Evolutionary conservation across 768 basidiomycete genomes (phyloP), one percentile per base, ranked within the genome.

Genomic region (Psilocybe cubensis): DNA sequence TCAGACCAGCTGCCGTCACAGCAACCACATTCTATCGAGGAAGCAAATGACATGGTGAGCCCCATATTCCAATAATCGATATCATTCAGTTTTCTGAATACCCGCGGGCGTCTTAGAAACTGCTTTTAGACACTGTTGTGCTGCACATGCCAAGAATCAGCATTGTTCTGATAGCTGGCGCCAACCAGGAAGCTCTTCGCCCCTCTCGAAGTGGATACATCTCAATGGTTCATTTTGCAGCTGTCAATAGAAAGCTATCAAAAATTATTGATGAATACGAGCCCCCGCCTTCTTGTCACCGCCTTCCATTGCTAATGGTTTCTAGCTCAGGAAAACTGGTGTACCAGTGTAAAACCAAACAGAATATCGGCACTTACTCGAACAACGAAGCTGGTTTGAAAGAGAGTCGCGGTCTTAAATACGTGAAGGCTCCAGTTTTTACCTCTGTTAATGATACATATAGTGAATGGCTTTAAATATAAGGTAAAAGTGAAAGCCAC

Each of bases 31-130:
- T 25, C 12, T 46, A 4, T 8, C 14, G 18, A 9, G 33, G 17
- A 56, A 2, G 14, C 35, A 28, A 40, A 59, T 38, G 48, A 18
- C 25, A 46, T 59, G 24, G 58, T 59, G 25, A 51, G 58, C 50
- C 27, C 3, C 21, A 17, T 28, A 6, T 45, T n/a, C n/a, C n/a
- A n/a, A n/a, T n/a, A n/a, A n/a, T n/a, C n/a, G n/a, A n/a, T n/a
- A n/a, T n/a, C n/a, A n/a, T n/a, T n/a, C n/a, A n/a, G n/a, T n/a
- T 5, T 20, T 46, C 21, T 29, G 28, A 20, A 17, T 33, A 31
- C n/a, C 18, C n/a, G 18, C 20, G 6, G 21, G 2, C 43, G 23
- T 28, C 17, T 47, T 50, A 54, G 52, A 52, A 50, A 51, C 48
- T 43, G 21, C 18, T 59, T n/a, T 23, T 59, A 6, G 58, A 54